Conservation (phyloP, 2,329 filamentous ascomycete genomes). For the Diaporthe capsici region DNA sequence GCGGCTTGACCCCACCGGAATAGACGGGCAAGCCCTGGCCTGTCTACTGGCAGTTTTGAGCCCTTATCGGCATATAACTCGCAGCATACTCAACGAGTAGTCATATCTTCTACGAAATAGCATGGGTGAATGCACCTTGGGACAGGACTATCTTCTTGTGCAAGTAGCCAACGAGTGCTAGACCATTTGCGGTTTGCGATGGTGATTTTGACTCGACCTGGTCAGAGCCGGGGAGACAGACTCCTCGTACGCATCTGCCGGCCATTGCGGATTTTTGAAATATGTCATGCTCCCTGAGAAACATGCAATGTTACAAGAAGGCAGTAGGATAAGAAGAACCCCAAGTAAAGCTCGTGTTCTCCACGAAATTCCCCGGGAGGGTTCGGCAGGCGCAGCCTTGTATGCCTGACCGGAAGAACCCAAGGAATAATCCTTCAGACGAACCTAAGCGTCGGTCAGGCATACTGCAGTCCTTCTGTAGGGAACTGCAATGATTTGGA, state of each 20-base stretch:
- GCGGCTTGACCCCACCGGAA: neutral
- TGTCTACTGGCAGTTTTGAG: neutral
- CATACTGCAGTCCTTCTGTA: neutral
- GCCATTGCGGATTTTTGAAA: neutral
- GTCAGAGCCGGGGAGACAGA: neutral
- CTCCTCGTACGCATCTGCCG: too few relatives aligned
- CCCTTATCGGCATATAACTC: neutral
- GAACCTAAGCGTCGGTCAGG: neutral
- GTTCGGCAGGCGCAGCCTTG: neutral
- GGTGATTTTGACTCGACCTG: neutral
- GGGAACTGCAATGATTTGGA: neutral
- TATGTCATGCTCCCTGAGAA: neutral
- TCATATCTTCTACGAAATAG: too few relatives aligned
- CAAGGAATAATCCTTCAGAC: neutral
- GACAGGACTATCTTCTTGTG: neutral
- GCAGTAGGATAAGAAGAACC: neutral
- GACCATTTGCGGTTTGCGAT: neutral
- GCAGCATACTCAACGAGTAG: neutral
- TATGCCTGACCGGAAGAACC: neutral
- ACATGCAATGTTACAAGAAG: neutral
- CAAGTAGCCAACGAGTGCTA: neutral
- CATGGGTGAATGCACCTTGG: neutral
- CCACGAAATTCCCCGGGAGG: too few relatives aligned
- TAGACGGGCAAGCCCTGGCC: neutral
- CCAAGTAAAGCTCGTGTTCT: neutral